Conservation (phyloP, 495 filamentous ascomycete species). For the Neurospora sp. region DNA sequence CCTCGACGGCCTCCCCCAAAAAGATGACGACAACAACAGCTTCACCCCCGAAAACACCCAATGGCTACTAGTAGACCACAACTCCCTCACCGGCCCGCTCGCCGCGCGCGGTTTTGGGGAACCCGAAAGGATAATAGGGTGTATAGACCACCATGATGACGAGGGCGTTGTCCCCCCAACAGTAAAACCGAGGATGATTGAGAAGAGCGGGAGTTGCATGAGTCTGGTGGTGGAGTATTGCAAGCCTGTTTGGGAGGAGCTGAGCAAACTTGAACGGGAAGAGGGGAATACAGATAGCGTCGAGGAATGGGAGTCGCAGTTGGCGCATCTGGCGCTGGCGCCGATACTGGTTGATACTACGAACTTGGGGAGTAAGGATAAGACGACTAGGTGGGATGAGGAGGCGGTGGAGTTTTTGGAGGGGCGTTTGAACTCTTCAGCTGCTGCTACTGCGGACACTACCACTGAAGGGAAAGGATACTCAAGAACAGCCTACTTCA, state of each 20-base stretch:
- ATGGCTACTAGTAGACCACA: constrained; percentile 85
- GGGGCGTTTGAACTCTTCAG: constrained; percentile 16
- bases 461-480: constrained; percentile 22
- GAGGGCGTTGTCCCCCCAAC: constrained; percentile 50
- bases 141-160: constrained; percentile 88
- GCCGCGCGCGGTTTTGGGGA: constrained; percentile 21
- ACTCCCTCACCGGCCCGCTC: constrained; percentile 53
- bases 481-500: constrained; percentile 51
- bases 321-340: constrained; percentile 69
- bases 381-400: constrained; percentile 63
- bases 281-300: background rate
- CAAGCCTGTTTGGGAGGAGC: constrained; percentile 43
- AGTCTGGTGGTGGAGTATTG: constrained; percentile 63
- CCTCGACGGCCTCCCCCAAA: constrained; percentile 32
- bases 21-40: background rate
- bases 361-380: constrained; percentile 58
- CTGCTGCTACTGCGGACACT: background rate
- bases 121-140: constrained; percentile 49
- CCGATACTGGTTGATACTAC: constrained; percentile 78
- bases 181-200: constrained; percentile 51
- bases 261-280: constrained; percentile 4
- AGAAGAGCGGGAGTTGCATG: constrained; percentile 67
- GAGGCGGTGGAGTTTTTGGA: constrained; percentile 57
- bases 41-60: constrained; percentile 29
- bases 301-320: constrained; percentile 29